Evolutionary conservation across 495 filamentous ascomycete genomes (phyloP).

Genomic region (Neurospora pannonica): DNA sequence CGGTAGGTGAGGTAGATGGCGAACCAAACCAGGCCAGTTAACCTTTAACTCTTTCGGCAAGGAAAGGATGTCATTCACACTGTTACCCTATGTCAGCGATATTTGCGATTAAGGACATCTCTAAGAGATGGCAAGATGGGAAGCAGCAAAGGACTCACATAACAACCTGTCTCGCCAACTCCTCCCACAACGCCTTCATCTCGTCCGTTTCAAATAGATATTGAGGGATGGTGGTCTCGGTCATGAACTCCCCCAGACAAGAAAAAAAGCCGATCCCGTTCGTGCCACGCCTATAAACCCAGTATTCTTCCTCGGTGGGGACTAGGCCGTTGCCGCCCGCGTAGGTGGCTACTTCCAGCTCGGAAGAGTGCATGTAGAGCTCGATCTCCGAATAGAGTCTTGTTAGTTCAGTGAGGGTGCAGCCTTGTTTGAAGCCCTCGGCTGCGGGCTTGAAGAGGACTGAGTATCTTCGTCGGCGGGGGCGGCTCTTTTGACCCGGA

Average conservation of each 20-base stretch:
- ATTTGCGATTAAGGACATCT: no score
- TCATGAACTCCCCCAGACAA: constrained; percentile 22
- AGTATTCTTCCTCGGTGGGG: constrained; percentile 19
- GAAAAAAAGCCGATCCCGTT: constrained; percentile 18
- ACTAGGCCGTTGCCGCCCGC: constrained; percentile 6
- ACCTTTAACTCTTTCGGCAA: constrained; percentile 25
- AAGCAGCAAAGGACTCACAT: not conserved
- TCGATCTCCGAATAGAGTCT: not conserved
- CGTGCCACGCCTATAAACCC: constrained; percentile 19
- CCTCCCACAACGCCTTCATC: constrained; percentile 17
- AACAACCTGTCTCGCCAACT: constrained; percentile 15
- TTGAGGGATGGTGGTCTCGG: not conserved
- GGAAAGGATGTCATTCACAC: constrained; percentile 24
- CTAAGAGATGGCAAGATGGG: not conserved
- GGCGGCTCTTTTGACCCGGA: not conserved
- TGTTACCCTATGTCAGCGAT: not conserved
- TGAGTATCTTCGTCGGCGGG: constrained; percentile 14
- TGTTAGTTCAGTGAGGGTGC: not conserved
- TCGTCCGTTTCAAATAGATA: constrained; percentile 11
- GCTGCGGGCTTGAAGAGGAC: constrained; percentile 1
- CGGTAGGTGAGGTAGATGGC: constrained; percentile 5
- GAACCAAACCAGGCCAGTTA: constrained; percentile 8
- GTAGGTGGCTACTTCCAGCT: not conserved
- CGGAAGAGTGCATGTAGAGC: not conserved
- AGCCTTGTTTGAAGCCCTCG: not conserved